phyloP scores from a whole-genome alignment of 345 rosid genomes.

The Hypericum androsaemum region DNA sequence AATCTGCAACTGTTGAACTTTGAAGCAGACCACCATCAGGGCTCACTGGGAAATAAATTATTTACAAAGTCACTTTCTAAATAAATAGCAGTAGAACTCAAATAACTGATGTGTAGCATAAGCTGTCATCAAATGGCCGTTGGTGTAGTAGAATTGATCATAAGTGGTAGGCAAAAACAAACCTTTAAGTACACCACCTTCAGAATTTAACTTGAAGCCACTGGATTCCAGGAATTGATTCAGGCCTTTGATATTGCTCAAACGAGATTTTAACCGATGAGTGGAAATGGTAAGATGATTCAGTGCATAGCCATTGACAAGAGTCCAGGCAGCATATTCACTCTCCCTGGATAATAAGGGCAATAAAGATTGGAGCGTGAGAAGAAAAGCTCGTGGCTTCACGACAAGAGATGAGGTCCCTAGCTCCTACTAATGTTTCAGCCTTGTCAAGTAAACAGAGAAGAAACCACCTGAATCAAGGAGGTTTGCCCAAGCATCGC shows the following conservation, averaged over 20 bases:
- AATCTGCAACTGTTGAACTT: conserved; percentile 92
- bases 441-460: too few species aligned
- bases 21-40: conserved; percentile 88
- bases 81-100: background rate
- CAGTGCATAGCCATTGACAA: conserved; percentile 77
- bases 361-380: too few species aligned
- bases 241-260: conserved; percentile 45
- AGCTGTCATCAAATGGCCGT: too few species aligned
- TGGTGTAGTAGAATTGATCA: too few species aligned
- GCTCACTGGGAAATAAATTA: conserved; percentile 45
- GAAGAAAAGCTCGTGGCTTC: too few species aligned
- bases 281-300: conserved; percentile 80
- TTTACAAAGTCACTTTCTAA: conserved; percentile 6
- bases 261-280: conserved; percentile 57
- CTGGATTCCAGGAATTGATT: conserved; percentile 49
- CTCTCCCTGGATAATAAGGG: conserved; percentile 43
- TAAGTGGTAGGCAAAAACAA: conserved; percentile 12
- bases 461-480: too few species aligned
- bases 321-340: conserved; percentile 92
- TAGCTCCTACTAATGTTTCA: too few species aligned
- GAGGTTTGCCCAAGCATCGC: too few species aligned
- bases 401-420: too few species aligned
- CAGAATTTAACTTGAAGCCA: conserved; percentile 66
- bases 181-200: conserved; percentile 89
- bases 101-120: background rate